phyloP scores from a whole-genome alignment of 371 early-diverging fungal species.

The Circinella minor region DNA sequence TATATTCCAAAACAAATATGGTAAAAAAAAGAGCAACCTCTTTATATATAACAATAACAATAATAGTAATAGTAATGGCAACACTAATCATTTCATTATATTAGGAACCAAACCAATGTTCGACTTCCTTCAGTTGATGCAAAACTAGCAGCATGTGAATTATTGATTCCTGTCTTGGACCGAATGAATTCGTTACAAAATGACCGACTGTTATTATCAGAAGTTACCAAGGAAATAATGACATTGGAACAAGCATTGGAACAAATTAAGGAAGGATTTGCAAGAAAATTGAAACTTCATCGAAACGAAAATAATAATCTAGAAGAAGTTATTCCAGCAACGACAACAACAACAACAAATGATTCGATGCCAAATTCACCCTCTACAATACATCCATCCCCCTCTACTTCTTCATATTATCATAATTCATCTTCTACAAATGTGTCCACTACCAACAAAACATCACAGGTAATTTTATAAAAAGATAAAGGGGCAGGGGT shows the following conservation, averaged over 20 bases:
- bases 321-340: neutral
- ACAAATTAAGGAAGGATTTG: slow-evolving; percentile 26
- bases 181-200: slow-evolving; percentile 21
- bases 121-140: slow-evolving; percentile 32
- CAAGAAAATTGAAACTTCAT: slow-evolving; percentile 22
- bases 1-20: slow-evolving; percentile 42
- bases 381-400: neutral
- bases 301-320: neutral
- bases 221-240: slow-evolving; percentile 23
- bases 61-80: neutral
- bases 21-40: neutral
- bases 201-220: slow-evolving; percentile 29
- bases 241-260: slow-evolving; percentile 27
- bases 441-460: slow-evolving; percentile 15
- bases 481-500: neutral
- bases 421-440: neutral
- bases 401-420: neutral
- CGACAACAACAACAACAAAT: neutral
- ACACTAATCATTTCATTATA: neutral
- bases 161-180: slow-evolving; percentile 24
- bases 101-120: slow-evolving; percentile 35
- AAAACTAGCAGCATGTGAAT: slow-evolving; percentile 32
- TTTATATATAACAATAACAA: neutral
- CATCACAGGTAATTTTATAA: slow-evolving; percentile 21
- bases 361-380: neutral